Base-by-base conservation (phyloP, 208 protist species). In the Trypanosoma congolense region DNA sequence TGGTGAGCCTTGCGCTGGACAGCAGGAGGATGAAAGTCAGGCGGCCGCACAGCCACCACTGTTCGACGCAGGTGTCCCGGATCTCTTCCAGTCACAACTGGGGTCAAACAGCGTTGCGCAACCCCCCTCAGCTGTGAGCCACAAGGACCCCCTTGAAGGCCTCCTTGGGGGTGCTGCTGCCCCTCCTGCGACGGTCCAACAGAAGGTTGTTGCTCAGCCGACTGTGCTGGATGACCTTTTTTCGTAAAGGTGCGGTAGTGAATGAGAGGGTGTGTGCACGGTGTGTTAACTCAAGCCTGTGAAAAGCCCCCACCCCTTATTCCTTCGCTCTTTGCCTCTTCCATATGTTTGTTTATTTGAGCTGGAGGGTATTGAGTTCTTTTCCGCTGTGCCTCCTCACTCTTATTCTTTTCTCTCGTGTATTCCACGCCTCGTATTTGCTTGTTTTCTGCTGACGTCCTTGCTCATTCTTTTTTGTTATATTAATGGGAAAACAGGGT, bases 181-280 rank as follows among this genome's bases (percentile, higher is more conserved):
- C 8, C 28, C 60, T 10, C 16, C 49, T 21, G 49, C 50, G 19
- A 1, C 55, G 8, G 47, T 21, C 26, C 9, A 19, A 45, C 0
- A 18, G 9, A 29, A 19, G 9, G 42, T 24, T 0, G 29, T 52
- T 43, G 21, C 5, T 24, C 12, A 59, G 44, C 35, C 19, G 47
- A 28, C 56, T 1, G 56, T 43, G n/a, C 35, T 83, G 28, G 70
- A 85, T 30, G 64, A 80, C 33, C 60, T 82, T 22, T 83, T 85
- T 56, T 49, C 73, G 1, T 89, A 41, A 73, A 41, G 28, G 33
- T 6, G 12, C 6, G 33, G 12, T 0, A 38, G 12, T 6, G 33
- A 12, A 16, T 38, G 12, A 38, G 9, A 38, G 33, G n/a, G n/a
- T n/a, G n/a, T n/a, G n/a, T n/a, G n/a, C n/a, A n/a, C n/a, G n/a